Evolutionary conservation across 139 green algal species (phyloP), one percentile per base, ranked within the genome.

Genomic region (Ettlia oleoabundans): DNA sequence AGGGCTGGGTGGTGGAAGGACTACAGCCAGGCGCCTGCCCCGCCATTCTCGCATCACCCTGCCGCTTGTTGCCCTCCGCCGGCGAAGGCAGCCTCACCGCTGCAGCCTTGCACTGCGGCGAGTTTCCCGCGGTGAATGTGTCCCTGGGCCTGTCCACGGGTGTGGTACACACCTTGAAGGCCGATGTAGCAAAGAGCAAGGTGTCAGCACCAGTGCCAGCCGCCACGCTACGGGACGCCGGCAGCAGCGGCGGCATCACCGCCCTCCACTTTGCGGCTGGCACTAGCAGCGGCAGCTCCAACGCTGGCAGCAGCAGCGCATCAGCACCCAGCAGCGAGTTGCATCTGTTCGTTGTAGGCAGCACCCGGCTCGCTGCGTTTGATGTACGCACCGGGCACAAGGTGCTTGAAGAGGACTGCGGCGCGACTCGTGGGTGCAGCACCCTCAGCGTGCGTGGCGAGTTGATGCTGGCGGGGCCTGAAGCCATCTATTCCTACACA

Each of bases 401-500:
- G 0, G 42, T 93, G 24, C 63, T 94, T 72, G 90, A 95, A 37
- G 88, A 90, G 30, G 81, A 87, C 30, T 78, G 72, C 53, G 89
- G 89, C 19, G 86, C 66, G 7, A 33, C 32, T 3, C 24, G 43
- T 0, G 80, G 83, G 26, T 87, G 82, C 76, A 76, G 77, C 30
- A 58, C 86, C 1, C 41, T 90, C 8, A 84, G 63, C 40, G 30
- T 21, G 3, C 37, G 65, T 10, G 85, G 83, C 4, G 78, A 90
- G 77, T 82, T 94, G 40, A 73, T 94, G 55, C 87, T 94, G 19
- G 89, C 83, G 0, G 75, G 88, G 0, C 78, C 86, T 3, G 93
- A 98, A 66, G 94, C 90, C 0, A 73, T 98, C 71, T 97, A 93
- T 80, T 91, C 94, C 65, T 97, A 96, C 87, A 92, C 72, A 19